These are phyloP conservation scores for Diaporthe australafricana DNA, from an alignment of 2,329 filamentous ascomycete genomes.

Conservation along the genomic window DNA sequence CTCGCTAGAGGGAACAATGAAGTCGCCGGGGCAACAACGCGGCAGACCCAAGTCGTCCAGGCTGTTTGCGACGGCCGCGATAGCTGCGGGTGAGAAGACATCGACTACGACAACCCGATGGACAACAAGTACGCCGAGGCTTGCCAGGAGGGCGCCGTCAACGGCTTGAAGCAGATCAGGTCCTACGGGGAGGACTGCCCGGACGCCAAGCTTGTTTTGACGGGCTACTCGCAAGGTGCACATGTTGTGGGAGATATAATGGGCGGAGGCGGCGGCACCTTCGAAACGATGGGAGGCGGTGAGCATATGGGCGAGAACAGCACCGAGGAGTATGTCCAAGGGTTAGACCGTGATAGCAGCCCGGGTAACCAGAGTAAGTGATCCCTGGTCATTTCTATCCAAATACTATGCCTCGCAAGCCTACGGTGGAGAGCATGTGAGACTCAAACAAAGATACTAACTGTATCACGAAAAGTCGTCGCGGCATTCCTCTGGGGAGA, in stretches of 20 bases:
- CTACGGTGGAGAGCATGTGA: not conserved
- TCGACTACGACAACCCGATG: not conserved
- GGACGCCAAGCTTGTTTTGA: conserved; percentile 16
- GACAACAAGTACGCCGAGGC: conserved; percentile 18
- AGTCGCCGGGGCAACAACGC: not conserved
- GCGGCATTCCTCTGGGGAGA: conserved; percentile 30
- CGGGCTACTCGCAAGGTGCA: conserved; percentile 25
- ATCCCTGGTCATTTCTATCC: not conserved
- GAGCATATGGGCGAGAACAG: conserved; percentile 20
- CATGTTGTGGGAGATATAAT: conserved; percentile 25
- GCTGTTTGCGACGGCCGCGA: conserved; percentile 15
- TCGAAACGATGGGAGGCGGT: conserved; percentile 13
- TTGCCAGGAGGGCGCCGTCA: conserved; percentile 17
- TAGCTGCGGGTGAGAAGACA: conserved; percentile 30
- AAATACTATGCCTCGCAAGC: not conserved
- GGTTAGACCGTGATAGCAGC: conserved; percentile 7
- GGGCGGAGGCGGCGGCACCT: conserved; percentile 18
- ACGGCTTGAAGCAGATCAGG: conserved; percentile 20
- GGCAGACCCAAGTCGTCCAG: conserved; percentile 4
- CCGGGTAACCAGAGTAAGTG: conserved; percentile 19
- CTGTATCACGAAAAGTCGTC: not conserved
- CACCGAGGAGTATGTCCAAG: conserved; percentile 13
- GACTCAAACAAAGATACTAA: not conserved
- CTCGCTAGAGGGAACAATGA: conserved; percentile 30
- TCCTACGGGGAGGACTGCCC: conserved; percentile 20